Evolutionary conservation across 116 monocot species (phyloP).

Genomic region (Cymodocea nodosa): DNA sequence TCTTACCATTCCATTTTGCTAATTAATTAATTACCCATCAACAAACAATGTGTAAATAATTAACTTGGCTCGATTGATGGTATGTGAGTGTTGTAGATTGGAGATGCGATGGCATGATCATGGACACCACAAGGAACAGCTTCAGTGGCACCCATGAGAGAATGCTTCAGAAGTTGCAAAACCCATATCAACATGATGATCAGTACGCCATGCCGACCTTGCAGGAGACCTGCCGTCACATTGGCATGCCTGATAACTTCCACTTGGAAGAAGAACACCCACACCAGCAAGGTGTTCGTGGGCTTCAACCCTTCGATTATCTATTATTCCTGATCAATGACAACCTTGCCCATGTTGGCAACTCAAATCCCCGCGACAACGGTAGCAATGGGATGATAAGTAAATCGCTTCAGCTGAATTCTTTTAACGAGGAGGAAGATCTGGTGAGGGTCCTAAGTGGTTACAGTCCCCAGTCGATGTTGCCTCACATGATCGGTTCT

Average conservation of each 20-base stretch:
- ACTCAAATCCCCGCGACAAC: not conserved
- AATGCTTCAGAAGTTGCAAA: constrained; percentile 1
- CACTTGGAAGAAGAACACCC: not conserved
- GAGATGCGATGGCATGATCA: not conserved
- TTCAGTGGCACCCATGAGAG: not conserved
- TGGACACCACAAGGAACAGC: not conserved
- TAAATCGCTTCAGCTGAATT: not conserved
- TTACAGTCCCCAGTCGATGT: not conserved
- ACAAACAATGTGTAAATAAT: too few relatives aligned
- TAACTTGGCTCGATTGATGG: too few relatives aligned
- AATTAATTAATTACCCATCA: too few relatives aligned
- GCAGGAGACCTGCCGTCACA: not conserved
- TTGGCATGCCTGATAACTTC: not conserved
- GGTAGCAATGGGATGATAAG: not conserved
- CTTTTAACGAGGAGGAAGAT: not conserved
- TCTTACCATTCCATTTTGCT: not conserved
- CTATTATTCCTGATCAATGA: not conserved
- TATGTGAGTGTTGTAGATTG: constrained; percentile 2
- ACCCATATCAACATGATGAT: not conserved
- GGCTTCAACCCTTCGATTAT: not conserved
- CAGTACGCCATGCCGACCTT: not conserved
- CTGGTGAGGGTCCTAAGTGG: not conserved
- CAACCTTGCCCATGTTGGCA: not conserved
- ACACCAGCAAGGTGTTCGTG: not conserved
- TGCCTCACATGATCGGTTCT: too few relatives aligned